Evolutionary conservation across 106 monocot genomes (phyloP), one percentile per base, ranked within the genome.

Genomic region (Phalaenopsis aphrodite): DNA sequence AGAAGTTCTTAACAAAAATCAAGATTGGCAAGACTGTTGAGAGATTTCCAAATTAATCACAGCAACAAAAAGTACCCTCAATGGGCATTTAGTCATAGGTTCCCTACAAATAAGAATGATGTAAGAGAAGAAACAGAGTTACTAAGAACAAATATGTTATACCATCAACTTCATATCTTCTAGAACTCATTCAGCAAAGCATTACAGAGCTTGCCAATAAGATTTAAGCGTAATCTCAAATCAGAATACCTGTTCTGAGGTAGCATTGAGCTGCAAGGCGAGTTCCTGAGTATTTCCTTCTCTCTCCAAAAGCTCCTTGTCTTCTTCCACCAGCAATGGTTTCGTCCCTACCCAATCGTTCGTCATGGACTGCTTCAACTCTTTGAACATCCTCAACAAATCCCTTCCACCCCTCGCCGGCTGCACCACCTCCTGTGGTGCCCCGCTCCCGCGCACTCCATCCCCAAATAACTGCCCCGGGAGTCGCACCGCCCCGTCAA

Each of bases 321-420:
- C 93, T 82, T 93, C 93, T 79, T 93, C 93, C 79, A 86, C 85
- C 8, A 83, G 83, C 38, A 77, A 21, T 12, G 93, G 90, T 81
- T 85, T 89, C 81, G 11, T 79, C 21, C 90, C 88, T 3, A 86
- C 89, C 92, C 89, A 92, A 76, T 89, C 90, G 43, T 88, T 88
- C 12, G 86, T 72, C 78, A 93, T 85, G 4, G 90, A 88, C 88
- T 93, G 90, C 78, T 83, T 93, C 79, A 93, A 80, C 81, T 93
- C 93, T 87, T 82, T 93, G 19, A 93, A 93, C 19, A 93, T 88
- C 82, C 93, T 88, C 48, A 93, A 42, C 79, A 93, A 65, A 78
- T 90, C 93, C 65, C 89, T 86, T 5, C 92, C 92, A 9, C 89
- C 92, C 61, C 82, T 92, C 23, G 92, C 89, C 30, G 92, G 87